Base-by-base conservation (phyloP, 441 rosid genomes). In the Populus tomentosa region DNA sequence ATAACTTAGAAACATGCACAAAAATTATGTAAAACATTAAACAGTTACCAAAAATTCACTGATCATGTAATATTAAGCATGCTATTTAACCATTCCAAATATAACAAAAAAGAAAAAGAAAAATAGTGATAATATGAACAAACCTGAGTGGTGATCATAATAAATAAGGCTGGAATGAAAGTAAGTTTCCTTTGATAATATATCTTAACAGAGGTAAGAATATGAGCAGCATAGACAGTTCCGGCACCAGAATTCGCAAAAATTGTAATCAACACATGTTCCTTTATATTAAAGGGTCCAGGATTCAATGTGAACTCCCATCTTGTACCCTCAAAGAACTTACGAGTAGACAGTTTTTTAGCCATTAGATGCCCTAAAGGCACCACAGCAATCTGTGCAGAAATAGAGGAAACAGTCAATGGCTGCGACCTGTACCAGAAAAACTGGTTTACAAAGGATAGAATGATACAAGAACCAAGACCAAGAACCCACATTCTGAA, bases 401-500 rank as follows among this genome's bases (percentile, higher is more conserved):
- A 90, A 62, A 92, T 87, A 7, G 93, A 79, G 0, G 87, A n/a
- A 28, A 94, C 71, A 8, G 10, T 23, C 88, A 92, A 64, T 6
- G 94, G 94, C 83, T 85, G 85, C 16, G 80, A 83, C 79, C 98
- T 79, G 81, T 92, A 94, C 97, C 98, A 91, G 83, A 91, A 94
- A 80, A 94, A 94, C 89, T 94, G 98, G 87, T 92, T 94, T 9
- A 91, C 86, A 76, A 90, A 88, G 0, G 96, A 84, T 68, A 94
- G 88, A 0, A 92, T 1, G 65, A 88, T 76, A 61, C 98, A 92
- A 1, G 93, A 73, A n/a, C 82, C 73, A 2, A 92, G 20, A 18
- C 98, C 97, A 9, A 94, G 80, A 80, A 90, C 92, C 98, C 98
- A 92, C 93, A 87, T 92, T 32, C 98, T 76, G 77, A 94, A 94